phyloP scores from a whole-genome alignment of 2,329 filamentous ascomycete genomes.

The Curvularia sp. region DNA sequence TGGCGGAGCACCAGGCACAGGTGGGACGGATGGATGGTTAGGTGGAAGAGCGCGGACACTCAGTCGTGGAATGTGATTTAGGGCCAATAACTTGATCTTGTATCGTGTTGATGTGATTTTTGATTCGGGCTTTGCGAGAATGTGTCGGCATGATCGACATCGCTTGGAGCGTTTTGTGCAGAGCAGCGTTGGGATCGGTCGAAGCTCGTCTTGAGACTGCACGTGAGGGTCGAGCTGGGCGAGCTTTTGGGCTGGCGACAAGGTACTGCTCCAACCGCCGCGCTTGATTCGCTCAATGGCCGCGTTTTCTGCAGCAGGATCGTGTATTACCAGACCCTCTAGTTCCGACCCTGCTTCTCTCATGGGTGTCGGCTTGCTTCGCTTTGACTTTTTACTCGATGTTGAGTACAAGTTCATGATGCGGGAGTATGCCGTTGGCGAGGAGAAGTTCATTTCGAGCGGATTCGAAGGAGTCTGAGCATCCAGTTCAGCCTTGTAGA shows the following conservation, averaged over 20 bases:
- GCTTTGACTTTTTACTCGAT: constrained; percentile 61
- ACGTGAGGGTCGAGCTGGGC: constrained; percentile 59
- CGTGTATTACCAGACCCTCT: constrained; percentile 73
- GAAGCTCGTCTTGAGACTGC: constrained; percentile 75
- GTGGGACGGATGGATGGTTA: constrained; percentile 58
- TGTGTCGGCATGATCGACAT: constrained; percentile 90
- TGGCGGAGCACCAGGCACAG: constrained; percentile 31
- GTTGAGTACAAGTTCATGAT: constrained; percentile 90
- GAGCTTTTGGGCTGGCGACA: constrained; percentile 60
- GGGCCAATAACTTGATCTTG: constrained; percentile 87
- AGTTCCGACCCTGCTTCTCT: constrained; percentile 74
- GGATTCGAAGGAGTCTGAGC: constrained; percentile 59
- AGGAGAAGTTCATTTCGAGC: constrained; percentile 66
- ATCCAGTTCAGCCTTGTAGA: constrained; percentile 81
- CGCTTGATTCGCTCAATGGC: constrained; percentile 63
- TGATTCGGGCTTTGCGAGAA: constrained; percentile 90
- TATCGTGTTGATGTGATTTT: constrained; percentile 90
- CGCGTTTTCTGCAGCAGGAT: constrained; percentile 65
- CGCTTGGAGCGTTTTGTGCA: constrained; percentile 93
- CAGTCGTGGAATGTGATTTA: constrained; percentile 83
- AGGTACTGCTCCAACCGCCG: constrained; percentile 72
- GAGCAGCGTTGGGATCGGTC: constrained; percentile 81
- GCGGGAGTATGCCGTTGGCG: constrained; percentile 80
- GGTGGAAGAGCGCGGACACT: constrained; percentile 69
- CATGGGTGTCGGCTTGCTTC: constrained; percentile 74